Evolutionary conservation across 2,329 filamentous ascomycete species (phyloP), one percentile per base, ranked within the genome.

Genomic region (Calonectria ilicicola): DNA sequence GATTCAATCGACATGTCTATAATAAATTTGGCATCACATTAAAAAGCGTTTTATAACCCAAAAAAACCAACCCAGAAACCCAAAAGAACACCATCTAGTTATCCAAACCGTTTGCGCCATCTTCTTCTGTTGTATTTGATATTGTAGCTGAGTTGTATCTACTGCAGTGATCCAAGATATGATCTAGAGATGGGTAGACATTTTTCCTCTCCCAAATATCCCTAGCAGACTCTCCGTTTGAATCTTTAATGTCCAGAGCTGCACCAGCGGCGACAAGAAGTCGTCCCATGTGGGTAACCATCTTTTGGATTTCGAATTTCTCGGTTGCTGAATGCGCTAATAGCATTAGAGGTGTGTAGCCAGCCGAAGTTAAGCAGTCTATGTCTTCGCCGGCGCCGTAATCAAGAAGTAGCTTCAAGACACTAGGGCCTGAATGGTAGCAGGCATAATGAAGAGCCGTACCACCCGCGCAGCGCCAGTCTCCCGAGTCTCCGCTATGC

Each of bases 261-360:
- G 64, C 64, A 17, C 64, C 64, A 12, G 60, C 26, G 14, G 35
- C 29, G 12, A 42, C 14, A n/a, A 72, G 69, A 5, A 69, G 26
- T n/a, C 64, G n/a, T 6, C 32, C n/a, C 65, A 69, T 72, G 10
- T 49, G 2, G 4, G 7, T 40, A 4, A 63, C 40, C 47, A 69
- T 47, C 15, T n/a, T 17, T 53, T 40, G 35, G 19, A 21, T 47
- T 21, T 49, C n/a, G 9, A 60, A 23, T 17, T 60, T 63, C 32
- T 72, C 49, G 4, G 10, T 15, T 17, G 29, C 21, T 21, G 58
- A 49, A 32, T 38, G 19, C 5, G n/a, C 38, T 23, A 69, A 7
- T n/a, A 69, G 10, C 65, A 72, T 72, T 6, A 72, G 23, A 1
- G 69, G 65, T 2, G 65, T 69, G 44, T 65, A 58, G 1, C 69